Percentiles rank a stretch among this genome's conserved stretches.
Evolutionary conservation across 2,329 filamentous ascomycete genomes (phyloP).

Genomic region (Xylariales sp.): DNA sequence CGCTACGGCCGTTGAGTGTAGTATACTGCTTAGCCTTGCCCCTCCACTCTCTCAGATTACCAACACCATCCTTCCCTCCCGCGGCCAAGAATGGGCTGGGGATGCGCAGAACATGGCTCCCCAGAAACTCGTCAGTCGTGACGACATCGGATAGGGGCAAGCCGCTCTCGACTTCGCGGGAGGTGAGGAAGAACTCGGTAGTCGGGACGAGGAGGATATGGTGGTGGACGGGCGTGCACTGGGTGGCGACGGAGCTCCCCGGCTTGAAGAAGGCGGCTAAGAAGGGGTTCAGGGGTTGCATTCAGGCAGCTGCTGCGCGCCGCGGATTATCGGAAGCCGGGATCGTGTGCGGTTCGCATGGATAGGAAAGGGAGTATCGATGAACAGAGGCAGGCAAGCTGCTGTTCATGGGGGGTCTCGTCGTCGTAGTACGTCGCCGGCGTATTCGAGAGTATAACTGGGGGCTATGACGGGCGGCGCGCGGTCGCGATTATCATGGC

Average conservation of each 20-base stretch:
- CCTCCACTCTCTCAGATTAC: constrained; percentile 83
- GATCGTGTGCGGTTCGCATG: constrained; percentile 10
- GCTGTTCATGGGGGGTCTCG: constrained; percentile 18
- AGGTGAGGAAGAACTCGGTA: constrained; percentile 89
- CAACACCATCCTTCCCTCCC: constrained; percentile 66
- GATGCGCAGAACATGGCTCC: constrained; percentile 94
- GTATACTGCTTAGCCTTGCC: constrained; percentile 95
- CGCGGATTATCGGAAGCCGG: constrained; percentile 1
- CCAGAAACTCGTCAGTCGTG: constrained; percentile 91
- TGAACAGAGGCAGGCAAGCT: neutral
- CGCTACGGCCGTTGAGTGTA: constrained; percentile 90
- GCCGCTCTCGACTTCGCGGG: constrained; percentile 87
- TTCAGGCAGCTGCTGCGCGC: constrained; percentile 66
- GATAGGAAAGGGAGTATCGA: constrained; percentile 6
- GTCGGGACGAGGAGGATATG: constrained; percentile 94
- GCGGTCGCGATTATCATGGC: constrained; percentile 22
- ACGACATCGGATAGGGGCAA: constrained; percentile 82
- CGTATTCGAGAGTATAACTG: neutral
- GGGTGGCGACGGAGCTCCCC: constrained; percentile 82
- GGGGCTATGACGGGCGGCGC: constrained; percentile 15
- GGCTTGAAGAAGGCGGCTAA: constrained; percentile 95
- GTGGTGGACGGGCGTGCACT: constrained; percentile 91
- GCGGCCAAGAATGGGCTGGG: constrained; percentile 64
- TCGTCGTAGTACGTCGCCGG: neutral
- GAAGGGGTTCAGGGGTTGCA: constrained; percentile 99